Evolutionary conservation across 768 basidiomycete species (phyloP), one percentile per base, ranked within the genome.

Genomic region (Boletus rubescentipes): DNA sequence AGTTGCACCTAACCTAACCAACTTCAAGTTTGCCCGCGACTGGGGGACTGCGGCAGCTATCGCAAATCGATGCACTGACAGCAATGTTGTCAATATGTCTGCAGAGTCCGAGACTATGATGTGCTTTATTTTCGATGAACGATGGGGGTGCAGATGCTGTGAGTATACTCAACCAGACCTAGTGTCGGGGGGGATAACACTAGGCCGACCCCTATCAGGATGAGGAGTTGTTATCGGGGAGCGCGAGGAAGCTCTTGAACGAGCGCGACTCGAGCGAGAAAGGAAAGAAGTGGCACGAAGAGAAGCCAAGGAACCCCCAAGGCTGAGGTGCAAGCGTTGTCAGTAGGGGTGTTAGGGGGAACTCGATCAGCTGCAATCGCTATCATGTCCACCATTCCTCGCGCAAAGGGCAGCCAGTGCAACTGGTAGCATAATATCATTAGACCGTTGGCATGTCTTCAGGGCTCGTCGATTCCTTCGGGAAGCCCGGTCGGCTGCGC

Each of bases 131-230:
- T 84, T 91, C 55, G 89, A 92, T 65, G 86, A 89, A 55, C 73
- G 80, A 53, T 92, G 87, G 87, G 73, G 90, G 90, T 3, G 87
- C 84, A 36, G 86, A 87, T 56, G 81, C 76, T 40, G 90, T 89
- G 63, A 72, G 83, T 73, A 26, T 26, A 26, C 26, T 26, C 26
- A 26, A 26, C 26, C 26, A 26, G 26, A 26, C 26, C 26, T 26
- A 6, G 26, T 26, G 26, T 26, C 26, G 26, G 26, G 26, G 6
- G 6, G 6, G 6, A 26, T 26, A 26, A 26, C 3, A 4, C 26
- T 57, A 23, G 49, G 21, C 23, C 11, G 37, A 42, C 14, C 2
- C 26, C 4, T 23, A 2, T 52, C 51, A 91, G 89, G 89, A 91
- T 46, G 84, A 86, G 54, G 78, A 75, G 36, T 55, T 65, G 7